Percentiles rank a stretch among this genome's conserved stretches.
phyloP scores from a whole-genome alignment of 345 rosid species.

The Rhodamnia argentea region DNA sequence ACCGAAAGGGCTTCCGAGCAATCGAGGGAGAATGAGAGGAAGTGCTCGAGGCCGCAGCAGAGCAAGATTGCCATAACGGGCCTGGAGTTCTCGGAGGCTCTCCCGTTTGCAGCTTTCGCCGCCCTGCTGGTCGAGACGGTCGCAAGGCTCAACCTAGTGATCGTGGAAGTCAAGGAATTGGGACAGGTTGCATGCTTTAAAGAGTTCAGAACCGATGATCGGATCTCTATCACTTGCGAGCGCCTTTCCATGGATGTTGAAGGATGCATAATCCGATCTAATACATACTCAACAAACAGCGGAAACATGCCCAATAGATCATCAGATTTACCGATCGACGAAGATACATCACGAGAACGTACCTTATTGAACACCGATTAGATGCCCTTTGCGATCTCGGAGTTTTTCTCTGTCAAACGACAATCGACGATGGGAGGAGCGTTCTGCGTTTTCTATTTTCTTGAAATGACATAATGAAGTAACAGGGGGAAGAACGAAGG shows the following conservation, averaged over 20 bases:
- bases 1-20: constrained; percentile 17
- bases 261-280: no score
- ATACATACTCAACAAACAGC: no score
- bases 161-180: constrained; percentile 63
- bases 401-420: no score
- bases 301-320: no score
- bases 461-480: no score
- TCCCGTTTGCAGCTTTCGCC: constrained; percentile 85
- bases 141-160: constrained; percentile 62
- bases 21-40: constrained; percentile 26
- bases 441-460: no score
- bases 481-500: no score
- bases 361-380: no score
- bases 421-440: no score
- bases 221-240: constrained; percentile 13
- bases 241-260: constrained; percentile 8
- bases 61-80: constrained; percentile 60
- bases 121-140: constrained; percentile 63
- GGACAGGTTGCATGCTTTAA: constrained; percentile 56
- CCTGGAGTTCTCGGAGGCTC: constrained; percentile 71
- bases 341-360: no score
- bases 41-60: constrained; percentile 50
- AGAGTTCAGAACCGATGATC: constrained; percentile 34
- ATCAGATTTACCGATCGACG: no score
- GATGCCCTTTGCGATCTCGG: no score